A percentile compares a stretch with the other conserved stretches of the same genome.
Conservation (phyloP, 2,329 filamentous ascomycete species). For the Phialemoniopsis sp. region DNA sequence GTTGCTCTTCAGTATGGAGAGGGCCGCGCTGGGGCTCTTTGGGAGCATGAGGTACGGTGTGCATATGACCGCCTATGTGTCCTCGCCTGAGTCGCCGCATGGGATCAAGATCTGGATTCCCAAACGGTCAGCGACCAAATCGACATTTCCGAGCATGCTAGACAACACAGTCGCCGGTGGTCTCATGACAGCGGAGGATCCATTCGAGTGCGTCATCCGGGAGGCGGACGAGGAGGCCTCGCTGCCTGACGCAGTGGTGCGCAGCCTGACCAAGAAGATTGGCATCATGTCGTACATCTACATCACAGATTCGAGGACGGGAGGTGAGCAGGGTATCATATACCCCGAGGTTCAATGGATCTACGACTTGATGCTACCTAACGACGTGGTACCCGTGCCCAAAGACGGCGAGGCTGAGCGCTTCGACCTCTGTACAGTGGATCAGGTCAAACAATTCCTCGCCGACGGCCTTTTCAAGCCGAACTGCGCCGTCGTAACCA, state of each 20-base stretch:
- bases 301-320: slow-evolving; percentile 69
- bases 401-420: slow-evolving; percentile 86
- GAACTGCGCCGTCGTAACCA: slow-evolving; percentile 78
- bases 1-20: slow-evolving; percentile 70
- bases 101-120: slow-evolving; percentile 79
- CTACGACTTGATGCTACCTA: slow-evolving; percentile 78
- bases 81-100: slow-evolving; percentile 34
- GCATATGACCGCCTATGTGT: slow-evolving; percentile 73
- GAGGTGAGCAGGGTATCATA: slow-evolving; percentile 75
- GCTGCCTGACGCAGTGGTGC: slow-evolving; percentile 66
- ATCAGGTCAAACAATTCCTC: slow-evolving; percentile 66
- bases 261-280: slow-evolving; percentile 49
- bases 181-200: slow-evolving; percentile 74
- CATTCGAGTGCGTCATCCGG: slow-evolving; percentile 77
- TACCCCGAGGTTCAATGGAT: slow-evolving; percentile 91
- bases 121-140: slow-evolving; percentile 69
- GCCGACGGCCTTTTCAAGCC: slow-evolving; percentile 79
- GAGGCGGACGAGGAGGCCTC: slow-evolving; percentile 89
- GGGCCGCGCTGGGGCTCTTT: slow-evolving; percentile 69
- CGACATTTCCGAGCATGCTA: slow-evolving; percentile 86
- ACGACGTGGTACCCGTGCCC: slow-evolving; percentile 65
- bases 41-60: slow-evolving; percentile 76
- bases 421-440: slow-evolving; percentile 73
- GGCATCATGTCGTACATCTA: slow-evolving; percentile 84
- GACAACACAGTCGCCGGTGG: slow-evolving; percentile 91